These are phyloP conservation scores for Hirsutella thompsonii DNA, from an alignment of 2,329 filamentous ascomycete genomes.

Conservation along the genomic window DNA sequence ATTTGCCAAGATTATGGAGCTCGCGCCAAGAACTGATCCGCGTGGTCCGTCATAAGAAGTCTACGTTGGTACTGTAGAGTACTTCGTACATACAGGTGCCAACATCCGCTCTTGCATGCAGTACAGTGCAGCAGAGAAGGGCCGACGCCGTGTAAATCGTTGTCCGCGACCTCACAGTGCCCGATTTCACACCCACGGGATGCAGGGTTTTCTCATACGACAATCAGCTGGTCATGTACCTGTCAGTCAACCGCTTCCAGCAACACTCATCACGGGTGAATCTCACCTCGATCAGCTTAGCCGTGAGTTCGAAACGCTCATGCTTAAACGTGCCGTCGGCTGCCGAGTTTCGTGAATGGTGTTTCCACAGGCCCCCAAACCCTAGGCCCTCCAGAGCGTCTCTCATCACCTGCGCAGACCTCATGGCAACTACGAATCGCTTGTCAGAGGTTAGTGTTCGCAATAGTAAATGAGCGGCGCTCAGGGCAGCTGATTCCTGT, in stretches of 20 bases:
- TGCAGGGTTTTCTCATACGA: not conserved
- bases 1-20: no score
- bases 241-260: not conserved
- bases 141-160: no score
- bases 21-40: no score
- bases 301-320: slow-evolving; percentile 40
- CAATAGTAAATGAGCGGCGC: slow-evolving; percentile 47
- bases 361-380: slow-evolving; percentile 50
- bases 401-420: slow-evolving; percentile 34
- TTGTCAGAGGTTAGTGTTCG: slow-evolving; percentile 42
- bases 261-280: not conserved
- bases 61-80: no score
- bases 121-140: no score
- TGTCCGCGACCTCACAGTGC: no score
- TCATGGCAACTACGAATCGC: slow-evolving; percentile 34
- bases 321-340: slow-evolving; percentile 37
- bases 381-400: slow-evolving; percentile 46
- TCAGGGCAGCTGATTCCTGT: slow-evolving; percentile 46
- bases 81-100: no score
- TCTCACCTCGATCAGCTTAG: slow-evolving; percentile 47
- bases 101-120: no score
- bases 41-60: no score
- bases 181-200: no score
- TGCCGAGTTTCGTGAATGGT: slow-evolving; percentile 28
- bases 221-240: slow-evolving; percentile 1